Percentiles rank a stretch among this genome's conserved stretches.
Evolutionary conservation across 208 protist species (phyloP).

Genomic region (Trypanosoma brucei): DNA sequence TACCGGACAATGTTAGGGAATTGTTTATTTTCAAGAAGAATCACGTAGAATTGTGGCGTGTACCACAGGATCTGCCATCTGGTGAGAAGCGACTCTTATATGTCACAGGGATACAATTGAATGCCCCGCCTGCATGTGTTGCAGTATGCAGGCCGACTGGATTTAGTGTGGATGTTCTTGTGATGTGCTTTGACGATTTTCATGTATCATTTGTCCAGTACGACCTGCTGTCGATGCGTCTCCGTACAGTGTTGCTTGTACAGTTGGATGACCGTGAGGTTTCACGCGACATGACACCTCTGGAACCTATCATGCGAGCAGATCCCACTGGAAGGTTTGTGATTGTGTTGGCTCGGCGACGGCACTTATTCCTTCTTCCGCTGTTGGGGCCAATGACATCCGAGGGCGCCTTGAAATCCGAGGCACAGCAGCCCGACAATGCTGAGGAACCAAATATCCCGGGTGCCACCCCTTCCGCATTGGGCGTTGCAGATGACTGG

Average conservation of each 20-base stretch:
- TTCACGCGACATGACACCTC: constrained; percentile 30
- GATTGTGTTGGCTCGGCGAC: constrained; percentile 61
- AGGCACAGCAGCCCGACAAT: not conserved
- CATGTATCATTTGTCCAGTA: constrained; percentile 80
- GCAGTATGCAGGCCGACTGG: constrained; percentile 49
- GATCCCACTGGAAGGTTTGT: constrained; percentile 56
- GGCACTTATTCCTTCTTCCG: constrained; percentile 64
- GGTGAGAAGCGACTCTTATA: constrained; percentile 18
- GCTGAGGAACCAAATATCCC: constrained; percentile 2
- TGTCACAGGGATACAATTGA: constrained; percentile 44
- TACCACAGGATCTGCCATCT: too few relatives aligned
- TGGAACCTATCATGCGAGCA: constrained; percentile 67
- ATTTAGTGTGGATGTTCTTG: constrained; percentile 52
- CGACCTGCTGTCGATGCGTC: constrained; percentile 45
- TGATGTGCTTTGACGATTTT: constrained; percentile 77
- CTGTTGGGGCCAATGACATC: constrained; percentile 26
- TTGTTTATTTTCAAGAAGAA: constrained; percentile 69
- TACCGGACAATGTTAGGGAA: constrained; percentile 34
- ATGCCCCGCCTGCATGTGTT: constrained; percentile 59
- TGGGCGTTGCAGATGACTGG: constrained; percentile 42
- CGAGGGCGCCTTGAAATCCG: constrained; percentile 18
- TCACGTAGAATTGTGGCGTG: constrained; percentile 59
- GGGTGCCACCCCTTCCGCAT: not conserved
- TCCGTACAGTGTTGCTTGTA: constrained; percentile 73
- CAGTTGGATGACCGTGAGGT: constrained; percentile 75